Base-by-base conservation (phyloP, 1,139 yeast species). In the Fermentozyma sake region DNA sequence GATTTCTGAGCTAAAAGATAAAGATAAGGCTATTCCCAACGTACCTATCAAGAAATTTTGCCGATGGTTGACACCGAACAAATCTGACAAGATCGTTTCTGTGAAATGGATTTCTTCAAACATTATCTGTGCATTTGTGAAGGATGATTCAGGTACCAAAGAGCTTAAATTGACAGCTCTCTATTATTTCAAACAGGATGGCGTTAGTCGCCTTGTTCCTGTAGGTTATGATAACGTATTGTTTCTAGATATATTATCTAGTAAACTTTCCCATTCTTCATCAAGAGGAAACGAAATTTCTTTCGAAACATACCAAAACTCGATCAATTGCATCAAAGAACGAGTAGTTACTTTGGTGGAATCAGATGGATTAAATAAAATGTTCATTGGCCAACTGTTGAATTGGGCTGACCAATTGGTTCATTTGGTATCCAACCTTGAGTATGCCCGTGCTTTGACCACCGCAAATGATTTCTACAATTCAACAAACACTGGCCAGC, bases 371-470 rank as follows among this genome's bases (percentile, higher is more conserved):
- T n/a, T n/a, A n/a, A 58, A 22, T 65, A 59, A 67, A 31, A 44
- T 77, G 18, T 58, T 56, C 5, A 62, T 77, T 9, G 93, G 89
- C 0, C 59, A 76, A 10, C 53, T 77, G 9, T 61, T 77, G 4
- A 78, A 72, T 40, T 85, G 95, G 95, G 86, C 87, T 0, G 93
- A 83, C 42, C 58, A 71, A 13, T 48, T 79, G 10, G 56, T 66
- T 31, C 67, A 58, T 9, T 50, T 74, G 9, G 58, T 84, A 36
- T 58, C 72, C 7, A 41, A 52, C 5, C 72, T 71, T 1, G 55
- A 68, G 18, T 80, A 77, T 33, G 52, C 69, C 8, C 58, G 55
- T 2, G 91, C 93, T 0, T 61, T 84, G 15, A 52, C 60, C 4
- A 55, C 69, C 7, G 80, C 83, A 0, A 61, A 72, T 26, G 55